Percentiles rank a stretch among this genome's conserved stretches.
Conservation (phyloP, 257 asterid genomes). For the Solanum pimpinellifolium region DNA sequence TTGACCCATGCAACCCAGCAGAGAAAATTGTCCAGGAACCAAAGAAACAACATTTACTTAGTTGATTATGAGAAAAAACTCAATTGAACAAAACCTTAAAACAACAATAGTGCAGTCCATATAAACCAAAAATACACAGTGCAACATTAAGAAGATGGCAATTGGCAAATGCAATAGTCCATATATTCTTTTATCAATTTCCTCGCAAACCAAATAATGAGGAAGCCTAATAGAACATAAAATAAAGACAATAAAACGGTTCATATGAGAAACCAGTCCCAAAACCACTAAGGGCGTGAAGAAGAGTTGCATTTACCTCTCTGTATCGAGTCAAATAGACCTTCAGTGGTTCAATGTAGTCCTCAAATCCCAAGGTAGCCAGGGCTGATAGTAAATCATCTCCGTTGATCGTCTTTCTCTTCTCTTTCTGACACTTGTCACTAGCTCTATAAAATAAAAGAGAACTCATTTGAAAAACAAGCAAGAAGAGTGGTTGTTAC, state of each 20-base stretch:
- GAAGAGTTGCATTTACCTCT: slow-evolving; percentile 26
- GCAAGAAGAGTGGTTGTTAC: neutral
- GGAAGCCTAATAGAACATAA: neutral
- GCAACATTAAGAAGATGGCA: neutral
- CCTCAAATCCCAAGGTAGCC: slow-evolving; percentile 57
- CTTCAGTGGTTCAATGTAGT: slow-evolving; percentile 44
- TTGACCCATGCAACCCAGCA: slow-evolving; percentile 4
- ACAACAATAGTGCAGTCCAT: neutral
- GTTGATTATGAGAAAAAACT: neutral
- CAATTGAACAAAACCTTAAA: neutral
- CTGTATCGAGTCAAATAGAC: slow-evolving; percentile 46
- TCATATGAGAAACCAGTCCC: neutral
- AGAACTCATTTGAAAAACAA: neutral
- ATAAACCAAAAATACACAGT: neutral
- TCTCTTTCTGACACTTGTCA: slow-evolving; percentile 54
- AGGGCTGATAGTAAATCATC: slow-evolving; percentile 57
- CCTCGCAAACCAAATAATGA: neutral
- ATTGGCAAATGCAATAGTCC: neutral
- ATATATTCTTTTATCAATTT: neutral
- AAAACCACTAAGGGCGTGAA: neutral
- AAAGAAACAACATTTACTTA: neutral
- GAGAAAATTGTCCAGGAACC: slow-evolving; percentile 2
- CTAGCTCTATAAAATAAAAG: slow-evolving; percentile 32
- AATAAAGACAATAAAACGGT: neutral
- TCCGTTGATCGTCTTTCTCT: slow-evolving; percentile 59